Evolutionary conservation across 805 yeast species (phyloP).

Genomic region (Wickerhamiella nectarea): DNA sequence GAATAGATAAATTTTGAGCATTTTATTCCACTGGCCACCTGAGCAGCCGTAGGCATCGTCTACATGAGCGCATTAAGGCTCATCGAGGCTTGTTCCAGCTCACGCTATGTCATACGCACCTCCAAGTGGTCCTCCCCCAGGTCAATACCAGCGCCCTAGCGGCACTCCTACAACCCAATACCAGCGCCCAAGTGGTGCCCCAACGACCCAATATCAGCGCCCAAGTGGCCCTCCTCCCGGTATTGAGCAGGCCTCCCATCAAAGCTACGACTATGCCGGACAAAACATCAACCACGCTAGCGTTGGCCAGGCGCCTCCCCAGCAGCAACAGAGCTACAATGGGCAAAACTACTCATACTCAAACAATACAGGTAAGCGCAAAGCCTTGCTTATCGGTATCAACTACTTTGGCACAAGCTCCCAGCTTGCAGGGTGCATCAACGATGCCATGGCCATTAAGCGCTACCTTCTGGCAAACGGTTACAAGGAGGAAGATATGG

Average conservation of each 20-base stretch:
- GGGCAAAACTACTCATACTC: slow-evolving; percentile 43
- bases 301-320: slow-evolving; percentile 23
- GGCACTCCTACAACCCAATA: too few relatives aligned
- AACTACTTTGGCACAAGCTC: slow-evolving; percentile 57
- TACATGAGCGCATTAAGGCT: neutral
- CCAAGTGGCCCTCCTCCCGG: slow-evolving; percentile 4
- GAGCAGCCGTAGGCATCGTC: too few relatives aligned
- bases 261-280: neutral
- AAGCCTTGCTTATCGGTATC: slow-evolving; percentile 66
- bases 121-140: slow-evolving; percentile 15
- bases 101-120: slow-evolving; percentile 11
- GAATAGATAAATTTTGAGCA: too few relatives aligned
- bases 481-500: slow-evolving; percentile 28
- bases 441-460: slow-evolving; percentile 42
- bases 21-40: too few relatives aligned
- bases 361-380: slow-evolving; percentile 54
- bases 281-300: neutral
- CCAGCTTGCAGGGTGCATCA: slow-evolving; percentile 63
- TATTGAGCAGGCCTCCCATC: neutral
- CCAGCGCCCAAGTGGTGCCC: too few relatives aligned
- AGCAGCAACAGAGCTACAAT: slow-evolving; percentile 24
- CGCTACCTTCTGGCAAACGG: slow-evolving; percentile 32
- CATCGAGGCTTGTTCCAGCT: neutral
- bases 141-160: slow-evolving; percentile 6
- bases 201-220: too few relatives aligned